Evolutionary conservation across 2,329 filamentous ascomycete genomes (phyloP), one percentile per base, ranked within the genome.

Genomic region (Phaeosphaeriaceae sp.): DNA sequence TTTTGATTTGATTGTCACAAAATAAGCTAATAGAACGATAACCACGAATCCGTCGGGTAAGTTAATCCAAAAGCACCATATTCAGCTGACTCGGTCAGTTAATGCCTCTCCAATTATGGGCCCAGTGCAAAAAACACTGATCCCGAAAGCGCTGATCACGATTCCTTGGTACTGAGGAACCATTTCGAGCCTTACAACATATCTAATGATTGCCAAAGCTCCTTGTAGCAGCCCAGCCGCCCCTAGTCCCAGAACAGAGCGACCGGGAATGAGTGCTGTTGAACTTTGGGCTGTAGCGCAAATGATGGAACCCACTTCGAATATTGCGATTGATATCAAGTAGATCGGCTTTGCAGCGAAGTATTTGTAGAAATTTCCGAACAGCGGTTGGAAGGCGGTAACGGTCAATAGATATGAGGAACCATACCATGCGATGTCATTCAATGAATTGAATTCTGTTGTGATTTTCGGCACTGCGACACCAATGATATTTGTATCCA

Each of bases 301-400:
- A 23, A 80, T 54, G 1, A 72, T 61, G 21, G 71, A 74, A 3
- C 78, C 78, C 3, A 75, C 12, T 48, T 77, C 74, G 45, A 78
- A 78, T 28, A 77, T 56, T 9, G 67, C 37, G 30, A 77, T 64
- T 16, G 61, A 53, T 6, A 60, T 32, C 3, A 77, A 34, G 49
- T 70, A 75, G 4, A 61, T 54, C n/a, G 52, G 60, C 56, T 76
- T 76, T 4, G 69, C 60, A 2, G 67, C 58, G 50, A 73, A 76
- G 59, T 74, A 78, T 21, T 72, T 77, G 63, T 77, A 81, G 2
- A 74, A 56, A 40, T 76, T 74, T 1, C 79, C 79, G 50, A 74
- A 74, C 0, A 74, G 66, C 2, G 76, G 71, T 47, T 80, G 77
- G 40, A 80, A 76, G 9, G 68, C 64, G 23, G 67, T 71, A 9